phyloP scores from a whole-genome alignment of 345 rosid species.

The Pseudoturritis turrita region DNA sequence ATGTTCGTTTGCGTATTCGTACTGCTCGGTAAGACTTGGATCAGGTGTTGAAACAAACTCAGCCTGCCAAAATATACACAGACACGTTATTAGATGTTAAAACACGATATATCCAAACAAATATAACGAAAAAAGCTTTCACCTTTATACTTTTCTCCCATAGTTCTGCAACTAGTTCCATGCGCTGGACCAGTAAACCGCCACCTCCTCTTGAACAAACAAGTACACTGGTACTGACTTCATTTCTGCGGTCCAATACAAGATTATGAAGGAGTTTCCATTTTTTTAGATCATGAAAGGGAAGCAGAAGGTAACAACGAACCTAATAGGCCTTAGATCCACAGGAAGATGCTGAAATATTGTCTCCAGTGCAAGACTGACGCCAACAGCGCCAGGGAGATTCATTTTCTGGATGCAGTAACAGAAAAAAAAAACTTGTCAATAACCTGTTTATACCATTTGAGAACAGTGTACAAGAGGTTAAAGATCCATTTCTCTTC shows the following conservation, averaged over 20 bases:
- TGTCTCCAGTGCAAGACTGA: conserved; percentile 84
- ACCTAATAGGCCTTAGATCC: conserved; percentile 70
- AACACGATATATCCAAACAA: not conserved
- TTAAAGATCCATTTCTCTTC: not conserved
- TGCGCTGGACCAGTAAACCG: conserved; percentile 84
- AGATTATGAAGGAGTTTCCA: conserved; percentile 1
- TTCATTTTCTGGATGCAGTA: conserved; percentile 56
- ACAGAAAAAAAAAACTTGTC: not conserved
- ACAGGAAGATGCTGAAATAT: conserved; percentile 60
- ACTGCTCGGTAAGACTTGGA: conserved; percentile 97
- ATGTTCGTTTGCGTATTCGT: conserved; percentile 92
- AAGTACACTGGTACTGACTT: conserved; percentile 54
- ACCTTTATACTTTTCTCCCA: conserved; percentile 94
- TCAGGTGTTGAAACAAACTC: conserved; percentile 80
- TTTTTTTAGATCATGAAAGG: not conserved
- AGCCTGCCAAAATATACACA: conserved; percentile 47
- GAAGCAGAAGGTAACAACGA: conserved; percentile 16
- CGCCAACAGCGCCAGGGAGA: conserved; percentile 87
- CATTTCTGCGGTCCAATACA: conserved; percentile 49
- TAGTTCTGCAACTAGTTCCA: conserved; percentile 82
- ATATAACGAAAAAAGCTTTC: not conserved
- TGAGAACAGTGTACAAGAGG: not conserved
- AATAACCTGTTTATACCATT: not conserved
- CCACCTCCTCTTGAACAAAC: conserved; percentile 99
- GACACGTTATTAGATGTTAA: conserved; percentile 18